Percentiles rank a stretch among this genome's conserved stretches.
phyloP scores from a whole-genome alignment of 768 basidiomycete genomes.

The Amanita rubescens region DNA sequence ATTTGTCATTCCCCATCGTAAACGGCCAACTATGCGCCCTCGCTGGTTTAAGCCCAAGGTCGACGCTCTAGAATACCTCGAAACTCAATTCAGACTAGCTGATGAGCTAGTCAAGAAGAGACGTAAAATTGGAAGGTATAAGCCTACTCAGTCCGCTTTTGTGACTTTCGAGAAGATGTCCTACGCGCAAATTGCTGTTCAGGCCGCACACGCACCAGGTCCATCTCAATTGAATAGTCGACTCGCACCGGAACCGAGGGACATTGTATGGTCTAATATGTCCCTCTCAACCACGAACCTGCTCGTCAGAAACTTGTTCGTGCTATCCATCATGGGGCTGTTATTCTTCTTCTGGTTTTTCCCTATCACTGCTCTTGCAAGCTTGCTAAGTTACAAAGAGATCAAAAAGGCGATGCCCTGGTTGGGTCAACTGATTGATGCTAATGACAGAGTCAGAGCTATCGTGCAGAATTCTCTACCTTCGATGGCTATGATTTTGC shows the following conservation, averaged over 20 bases:
- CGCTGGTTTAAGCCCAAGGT: slow-evolving; percentile 71
- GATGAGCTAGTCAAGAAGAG: slow-evolving; percentile 79
- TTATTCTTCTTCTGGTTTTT: slow-evolving; percentile 90
- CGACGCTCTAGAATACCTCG: slow-evolving; percentile 87
- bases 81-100: slow-evolving; percentile 67
- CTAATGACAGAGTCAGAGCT: slow-evolving; percentile 70
- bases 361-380: slow-evolving; percentile 82
- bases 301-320: slow-evolving; percentile 63
- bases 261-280: slow-evolving; percentile 94
- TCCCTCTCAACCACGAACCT: slow-evolving; percentile 51
- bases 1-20: slow-evolving; percentile 67
- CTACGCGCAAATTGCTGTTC: slow-evolving; percentile 88
- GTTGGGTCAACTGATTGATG: slow-evolving; percentile 79
- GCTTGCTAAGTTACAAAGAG: slow-evolving; percentile 85
- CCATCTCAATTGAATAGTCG: slow-evolving; percentile 61
- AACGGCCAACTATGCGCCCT: slow-evolving; percentile 69
- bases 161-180: slow-evolving; percentile 97
- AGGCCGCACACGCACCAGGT: slow-evolving; percentile 68
- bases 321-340: slow-evolving; percentile 58
- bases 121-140: slow-evolving; percentile 66
- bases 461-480: slow-evolving; percentile 95
- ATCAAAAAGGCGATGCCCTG: slow-evolving; percentile 88
- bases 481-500: slow-evolving; percentile 78
- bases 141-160: slow-evolving; percentile 80
- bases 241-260: slow-evolving; percentile 88